Conservation (phyloP, 306 rosid genomes). For the Nissolia schottii region DNA sequence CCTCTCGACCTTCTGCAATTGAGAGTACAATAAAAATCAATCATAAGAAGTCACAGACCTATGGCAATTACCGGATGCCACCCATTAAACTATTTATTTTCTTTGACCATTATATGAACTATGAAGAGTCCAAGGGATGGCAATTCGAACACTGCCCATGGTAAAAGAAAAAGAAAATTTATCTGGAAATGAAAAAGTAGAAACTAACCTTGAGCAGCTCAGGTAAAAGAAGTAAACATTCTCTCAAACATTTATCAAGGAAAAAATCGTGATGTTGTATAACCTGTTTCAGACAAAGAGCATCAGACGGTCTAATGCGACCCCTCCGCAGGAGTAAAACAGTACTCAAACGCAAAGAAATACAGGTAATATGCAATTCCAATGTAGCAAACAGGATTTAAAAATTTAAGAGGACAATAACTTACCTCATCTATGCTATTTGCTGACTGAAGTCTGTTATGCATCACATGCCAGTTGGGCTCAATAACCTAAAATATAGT, state of each 20-base stretch:
- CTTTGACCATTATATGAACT: neutral
- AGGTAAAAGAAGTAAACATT: constrained; percentile 90
- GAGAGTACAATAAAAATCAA: constrained; percentile 21
- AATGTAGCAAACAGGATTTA: neutral
- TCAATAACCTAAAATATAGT: constrained; percentile 69
- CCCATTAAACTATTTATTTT: neutral
- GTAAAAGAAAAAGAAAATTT: neutral
- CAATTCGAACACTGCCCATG: too few relatives aligned
- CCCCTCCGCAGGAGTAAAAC: neutral
- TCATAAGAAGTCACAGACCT: neutral
- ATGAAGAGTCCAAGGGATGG: too few relatives aligned
- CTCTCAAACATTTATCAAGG: constrained; percentile 90
- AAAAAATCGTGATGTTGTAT: constrained; percentile 90
- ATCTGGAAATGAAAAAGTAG: neutral
- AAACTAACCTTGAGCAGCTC: constrained; percentile 85
- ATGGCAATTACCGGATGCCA: neutral
- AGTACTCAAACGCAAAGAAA: neutral
- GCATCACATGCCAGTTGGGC: constrained; percentile 96
- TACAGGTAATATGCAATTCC: neutral
- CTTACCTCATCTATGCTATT: constrained; percentile 91
- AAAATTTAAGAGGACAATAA: neutral
- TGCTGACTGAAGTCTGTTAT: constrained; percentile 77
- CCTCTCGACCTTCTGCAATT: constrained; percentile 82
- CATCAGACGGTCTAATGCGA: constrained; percentile 22
- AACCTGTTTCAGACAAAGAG: constrained; percentile 65